Base-by-base conservation (phyloP, 2,329 filamentous ascomycete species). In the Tolypocladium capitatum region DNA sequence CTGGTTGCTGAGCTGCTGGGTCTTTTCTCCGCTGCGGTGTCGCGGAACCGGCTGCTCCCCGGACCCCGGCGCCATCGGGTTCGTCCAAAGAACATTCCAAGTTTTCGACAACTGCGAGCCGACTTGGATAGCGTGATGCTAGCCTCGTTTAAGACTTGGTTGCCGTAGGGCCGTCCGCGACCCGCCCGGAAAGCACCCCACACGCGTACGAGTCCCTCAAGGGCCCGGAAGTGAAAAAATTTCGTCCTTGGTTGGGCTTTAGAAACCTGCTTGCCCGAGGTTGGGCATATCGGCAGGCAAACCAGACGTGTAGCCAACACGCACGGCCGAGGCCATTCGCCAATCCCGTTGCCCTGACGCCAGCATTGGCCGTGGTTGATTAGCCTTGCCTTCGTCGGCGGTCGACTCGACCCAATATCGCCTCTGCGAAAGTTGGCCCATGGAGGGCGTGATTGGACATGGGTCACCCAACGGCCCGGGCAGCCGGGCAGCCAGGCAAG, bases 401-500 rank as follows among this genome's bases (percentile, higher is more conserved):
- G 8, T 41, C 24, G 38, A 28, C 36, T 27, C 21, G 35, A 21
- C 20, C 36, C 36, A 28, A n/a, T n/a, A n/a, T n/a, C n/a, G n/a
- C n/a, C n/a, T n/a, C n/a, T n/a, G n/a, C n/a, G n/a, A n/a, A n/a
- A n/a, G n/a, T n/a, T n/a, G n/a, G n/a, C n/a, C n/a, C n/a, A n/a
- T n/a, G n/a, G n/a, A n/a, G n/a, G n/a, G n/a, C n/a, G n/a, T n/a
- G n/a, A n/a, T n/a, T 33, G 33, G 43, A 43, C 34, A 47, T 49
- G 55, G 54, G 58, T 55, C 58, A 56, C 53, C 51, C 54, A 60
- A 60, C 61, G 60, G 61, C 55, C 61, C 61, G 61, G 52, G 49
- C 57, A 63, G 60, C 61, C 60, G 61, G 63, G 53, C 61, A 56
- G 60, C 52, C 59, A 60, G 52, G 50, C 54, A 56, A 54, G 57